A percentile compares a stretch with the other conserved stretches of the same genome.
Evolutionary conservation across 306 rosid genomes (phyloP).

Genomic region (Astragalus membranaceus): DNA sequence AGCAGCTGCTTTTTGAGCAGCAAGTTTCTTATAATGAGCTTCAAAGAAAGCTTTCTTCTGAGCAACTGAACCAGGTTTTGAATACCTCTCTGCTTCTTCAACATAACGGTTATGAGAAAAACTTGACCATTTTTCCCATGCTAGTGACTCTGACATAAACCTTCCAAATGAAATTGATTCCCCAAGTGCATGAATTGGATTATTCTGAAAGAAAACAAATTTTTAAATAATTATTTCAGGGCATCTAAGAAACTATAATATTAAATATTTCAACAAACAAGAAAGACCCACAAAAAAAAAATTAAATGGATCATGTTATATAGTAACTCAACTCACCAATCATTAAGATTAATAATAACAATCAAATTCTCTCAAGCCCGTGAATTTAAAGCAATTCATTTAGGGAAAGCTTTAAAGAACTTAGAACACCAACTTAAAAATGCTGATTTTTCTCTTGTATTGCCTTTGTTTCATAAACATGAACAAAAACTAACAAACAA

Average conservation of each 20-base stretch:
- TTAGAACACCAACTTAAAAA: neutral
- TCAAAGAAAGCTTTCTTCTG: conserved; percentile 99
- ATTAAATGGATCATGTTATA: neutral
- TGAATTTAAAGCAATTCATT: neutral
- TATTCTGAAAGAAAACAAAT: too few species aligned
- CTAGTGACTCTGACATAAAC: conserved; percentile 68
- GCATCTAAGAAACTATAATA: too few species aligned
- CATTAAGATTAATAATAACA: neutral
- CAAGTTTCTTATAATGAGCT: conserved; percentile 91
- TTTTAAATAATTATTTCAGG: too few species aligned
- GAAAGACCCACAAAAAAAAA: neutral
- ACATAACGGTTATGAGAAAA: conserved; percentile 86
- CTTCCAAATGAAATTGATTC: conserved; percentile 90
- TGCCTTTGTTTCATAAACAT: too few species aligned
- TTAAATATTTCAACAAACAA: too few species aligned
- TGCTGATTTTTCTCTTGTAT: neutral
- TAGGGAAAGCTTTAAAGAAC: neutral
- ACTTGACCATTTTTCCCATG: conserved; percentile 91
- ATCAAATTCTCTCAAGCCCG: neutral
- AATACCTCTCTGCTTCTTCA: conserved; percentile 83
- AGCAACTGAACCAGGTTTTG: conserved; percentile 88
- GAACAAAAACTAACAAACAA: neutral
- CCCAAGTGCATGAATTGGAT: conserved; percentile 66
- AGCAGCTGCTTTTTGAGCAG: conserved; percentile 61
- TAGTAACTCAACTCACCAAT: neutral